Evolutionary conservation across 2,329 filamentous ascomycete species (phyloP), one percentile per base, ranked within the genome.

Genomic region (Ophiostoma pallidulum): DNA sequence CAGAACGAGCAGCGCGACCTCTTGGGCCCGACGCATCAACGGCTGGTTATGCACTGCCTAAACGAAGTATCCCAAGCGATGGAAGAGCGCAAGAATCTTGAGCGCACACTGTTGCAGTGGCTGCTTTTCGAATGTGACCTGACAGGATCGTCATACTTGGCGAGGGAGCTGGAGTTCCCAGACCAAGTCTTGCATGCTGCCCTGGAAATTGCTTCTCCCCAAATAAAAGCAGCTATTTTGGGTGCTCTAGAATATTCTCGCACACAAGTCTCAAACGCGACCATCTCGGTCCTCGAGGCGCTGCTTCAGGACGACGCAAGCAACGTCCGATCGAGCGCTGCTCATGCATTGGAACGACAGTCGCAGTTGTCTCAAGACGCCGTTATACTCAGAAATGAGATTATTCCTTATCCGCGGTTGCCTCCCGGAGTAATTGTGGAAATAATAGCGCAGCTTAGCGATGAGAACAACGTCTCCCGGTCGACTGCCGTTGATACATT

Each of bases 31-130:
- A 47, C 54, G 19, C 64, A 69, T 52, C 62, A 64, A 48, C 60
- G 64, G n/a, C 55, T 68, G 4, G 45, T 67, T 29, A 64, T 65
- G 57, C 61, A 64, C 56, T 68, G 64, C 47, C 54, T 69, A 32
- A 60, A 50, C 46, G 64, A 68, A 51, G 31, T 18, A 32, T 53
- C 50, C 52, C 51, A 47, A 28, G 19, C 41, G 3, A 39, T 56
- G 22, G 52, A 59, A 53, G 19, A 31, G n/a, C n/a, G n/a, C n/a
- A n/a, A n/a, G n/a, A n/a, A n/a, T n/a, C n/a, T n/a, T n/a, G n/a
- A n/a, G n/a, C n/a, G n/a, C 2, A 32, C 32, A 33, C 45, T 58
- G 22, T 9, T 24, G 28, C 16, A 53, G 24, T 58, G 54, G 56
- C 35, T 59, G 38, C 39, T 56, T 20, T 58, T 58, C 39, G 53